Base-by-base conservation (phyloP, 2,329 filamentous ascomycete species). In the Pseudopithomyces maydicus region DNA sequence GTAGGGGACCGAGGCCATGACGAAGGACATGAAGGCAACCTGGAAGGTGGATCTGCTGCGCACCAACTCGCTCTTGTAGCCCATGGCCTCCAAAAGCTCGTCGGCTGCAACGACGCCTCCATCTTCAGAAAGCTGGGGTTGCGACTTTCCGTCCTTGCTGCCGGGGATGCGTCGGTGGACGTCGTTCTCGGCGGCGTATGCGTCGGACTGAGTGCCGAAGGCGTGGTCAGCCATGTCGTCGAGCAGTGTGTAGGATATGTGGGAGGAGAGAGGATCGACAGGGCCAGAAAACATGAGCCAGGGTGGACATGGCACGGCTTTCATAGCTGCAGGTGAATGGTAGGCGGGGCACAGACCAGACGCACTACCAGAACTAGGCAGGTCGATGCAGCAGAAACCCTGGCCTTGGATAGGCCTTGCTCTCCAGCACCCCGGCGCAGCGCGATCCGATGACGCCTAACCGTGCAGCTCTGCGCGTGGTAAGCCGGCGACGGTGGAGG, bases 1-100 rank as follows among this genome's bases (percentile, higher is more conserved):
- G 74, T 90, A 91, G 10, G 89, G 89, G 59, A 91, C 89, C 2
- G 88, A 88, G 46, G 89, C 88, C 52, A 91, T 83, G 64, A 91
- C 88, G 69, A 91, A 91, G 59, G 87, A 89, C 88, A 90, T 90
- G 81, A 90, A 90, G 65, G 87, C 86, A 52, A 90, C 87, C 74
- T 89, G 87, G 62, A 85, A 80, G 1, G 87, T 90, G 43, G 87
- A 89, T 53, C 88, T 83, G 67, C 83, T 88, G 57, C 88, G 85
- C 47, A 81, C 75, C 56, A 90, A 75, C 75, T 90, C 87, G 53
- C 86, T 81, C 73, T 84, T 85, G 79, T 90, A 90, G 58, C 88
- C 88, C 66, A 90, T 80, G 56, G 82, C 83, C 63, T 84, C 83
- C 65, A 90, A 81, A 52, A 88, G 71, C 72, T 88, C 80, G 72